A percentile compares a stretch with the other conserved stretches of the same genome.
phyloP scores from a whole-genome alignment of 805 yeast species.

The Suhomyces sp. region DNA sequence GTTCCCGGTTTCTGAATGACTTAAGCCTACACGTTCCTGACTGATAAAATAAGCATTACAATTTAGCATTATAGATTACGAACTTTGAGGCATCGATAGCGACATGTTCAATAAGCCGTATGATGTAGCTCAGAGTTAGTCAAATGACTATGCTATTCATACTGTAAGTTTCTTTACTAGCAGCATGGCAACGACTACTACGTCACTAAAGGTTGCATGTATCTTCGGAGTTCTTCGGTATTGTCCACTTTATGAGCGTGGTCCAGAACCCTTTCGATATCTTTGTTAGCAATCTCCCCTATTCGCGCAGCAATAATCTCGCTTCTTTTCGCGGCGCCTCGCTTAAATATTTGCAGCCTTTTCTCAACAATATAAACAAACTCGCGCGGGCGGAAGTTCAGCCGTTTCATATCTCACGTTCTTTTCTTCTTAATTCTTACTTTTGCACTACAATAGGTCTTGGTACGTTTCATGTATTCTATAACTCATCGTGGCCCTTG shows the following conservation, averaged over 20 bases:
- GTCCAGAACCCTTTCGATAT: neutral
- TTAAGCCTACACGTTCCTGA: neutral
- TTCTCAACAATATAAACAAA: neutral
- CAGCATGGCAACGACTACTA: neutral
- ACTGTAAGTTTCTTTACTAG: neutral
- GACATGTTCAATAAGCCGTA: neutral
- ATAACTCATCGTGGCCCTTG: constrained; percentile 22
- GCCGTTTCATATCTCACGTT: neutral
- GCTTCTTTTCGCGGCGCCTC: neutral
- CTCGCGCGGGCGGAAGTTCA: neutral
- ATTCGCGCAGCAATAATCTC: neutral
- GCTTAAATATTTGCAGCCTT: neutral
- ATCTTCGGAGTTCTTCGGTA: neutral
- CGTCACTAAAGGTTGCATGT: neutral
- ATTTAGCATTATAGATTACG: neutral
- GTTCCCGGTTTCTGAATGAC: neutral
- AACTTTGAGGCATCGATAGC: neutral
- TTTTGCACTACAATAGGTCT: neutral
- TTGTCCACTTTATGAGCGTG: neutral
- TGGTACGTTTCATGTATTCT: neutral
- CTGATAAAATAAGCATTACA: neutral
- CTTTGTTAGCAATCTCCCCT: neutral
- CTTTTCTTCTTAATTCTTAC: neutral
- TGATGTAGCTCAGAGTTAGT: neutral
- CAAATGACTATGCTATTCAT: neutral